Evolutionary conservation across 2,329 filamentous ascomycete genomes (phyloP).

Genomic region (Botrytis fragariae): DNA sequence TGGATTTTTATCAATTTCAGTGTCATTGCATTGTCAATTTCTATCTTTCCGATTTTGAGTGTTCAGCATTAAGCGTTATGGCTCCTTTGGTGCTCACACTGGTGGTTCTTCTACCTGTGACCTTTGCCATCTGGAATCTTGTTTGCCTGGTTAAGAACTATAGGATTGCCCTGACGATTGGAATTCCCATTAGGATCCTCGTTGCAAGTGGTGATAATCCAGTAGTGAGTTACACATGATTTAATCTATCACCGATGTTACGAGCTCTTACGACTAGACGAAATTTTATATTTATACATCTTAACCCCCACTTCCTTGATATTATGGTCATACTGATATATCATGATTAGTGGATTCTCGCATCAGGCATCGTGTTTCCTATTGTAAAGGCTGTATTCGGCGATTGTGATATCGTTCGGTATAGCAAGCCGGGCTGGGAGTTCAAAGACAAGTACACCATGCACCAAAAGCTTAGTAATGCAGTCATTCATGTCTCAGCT

Average conservation of each 20-base stretch:
- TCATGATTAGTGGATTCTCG: conserved; percentile 1
- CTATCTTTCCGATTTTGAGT: neutral
- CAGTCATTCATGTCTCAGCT: conserved; percentile 10
- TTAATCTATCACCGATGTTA: neutral
- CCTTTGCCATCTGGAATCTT: conserved; percentile 1
- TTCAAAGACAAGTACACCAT: conserved; percentile 9
- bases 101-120: neutral
- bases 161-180: neutral
- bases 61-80: neutral
- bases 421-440: conserved; percentile 9
- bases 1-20: neutral
- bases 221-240: neutral
- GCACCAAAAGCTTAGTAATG: conserved; percentile 9
- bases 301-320: neutral
- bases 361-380: conserved; percentile 6
- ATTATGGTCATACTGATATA: neutral
- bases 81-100: neutral
- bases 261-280: neutral
- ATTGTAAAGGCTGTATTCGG: neutral
- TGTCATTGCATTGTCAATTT: neutral
- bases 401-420: conserved; percentile 4
- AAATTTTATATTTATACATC: neutral
- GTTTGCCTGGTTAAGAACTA: neutral
- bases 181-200: neutral
- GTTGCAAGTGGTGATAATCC: conserved; percentile 16